These are phyloP conservation scores for Luvunga scandens DNA, from an alignment of 345 rosid species.

Conservation along the genomic window DNA sequence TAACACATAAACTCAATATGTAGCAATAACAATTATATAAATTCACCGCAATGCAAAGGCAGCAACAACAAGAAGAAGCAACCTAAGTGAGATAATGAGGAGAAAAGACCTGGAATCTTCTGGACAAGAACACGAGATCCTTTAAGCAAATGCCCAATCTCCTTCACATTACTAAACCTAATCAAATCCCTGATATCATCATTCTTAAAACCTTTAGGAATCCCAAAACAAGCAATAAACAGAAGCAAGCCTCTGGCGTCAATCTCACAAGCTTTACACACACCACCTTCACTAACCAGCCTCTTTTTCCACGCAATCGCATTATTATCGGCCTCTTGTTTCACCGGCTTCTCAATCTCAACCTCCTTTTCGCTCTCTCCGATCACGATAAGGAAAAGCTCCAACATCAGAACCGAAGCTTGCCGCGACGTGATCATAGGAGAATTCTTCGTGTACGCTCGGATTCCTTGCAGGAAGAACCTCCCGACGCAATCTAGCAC, in stretches of 20 bases:
- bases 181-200: slow-evolving; percentile 63
- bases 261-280: slow-evolving; percentile 36
- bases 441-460: slow-evolving; percentile 45
- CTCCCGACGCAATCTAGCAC: slow-evolving; percentile 71
- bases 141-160: slow-evolving; percentile 40
- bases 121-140: slow-evolving; percentile 42
- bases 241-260: slow-evolving; percentile 81
- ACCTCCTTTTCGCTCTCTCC: slow-evolving; percentile 16
- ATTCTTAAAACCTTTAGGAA: slow-evolving; percentile 45
- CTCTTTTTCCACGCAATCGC: slow-evolving; percentile 70
- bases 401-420: slow-evolving; percentile 55
- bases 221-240: slow-evolving; percentile 58
- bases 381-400: slow-evolving; percentile 43
- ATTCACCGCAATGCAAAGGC: neutral
- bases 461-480: slow-evolving; percentile 57
- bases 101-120: slow-evolving; percentile 49
- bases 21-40: neutral
- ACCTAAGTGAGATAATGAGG: neutral
- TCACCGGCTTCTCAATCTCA: slow-evolving; percentile 17
- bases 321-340: slow-evolving; percentile 45
- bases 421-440: slow-evolving; percentile 48
- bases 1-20: neutral
- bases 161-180: slow-evolving; percentile 32
- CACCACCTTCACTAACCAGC: slow-evolving; percentile 59
- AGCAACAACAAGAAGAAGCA: neutral